Conservation (phyloP, 129 eudicot genomes). For the Lonicera japonica region DNA sequence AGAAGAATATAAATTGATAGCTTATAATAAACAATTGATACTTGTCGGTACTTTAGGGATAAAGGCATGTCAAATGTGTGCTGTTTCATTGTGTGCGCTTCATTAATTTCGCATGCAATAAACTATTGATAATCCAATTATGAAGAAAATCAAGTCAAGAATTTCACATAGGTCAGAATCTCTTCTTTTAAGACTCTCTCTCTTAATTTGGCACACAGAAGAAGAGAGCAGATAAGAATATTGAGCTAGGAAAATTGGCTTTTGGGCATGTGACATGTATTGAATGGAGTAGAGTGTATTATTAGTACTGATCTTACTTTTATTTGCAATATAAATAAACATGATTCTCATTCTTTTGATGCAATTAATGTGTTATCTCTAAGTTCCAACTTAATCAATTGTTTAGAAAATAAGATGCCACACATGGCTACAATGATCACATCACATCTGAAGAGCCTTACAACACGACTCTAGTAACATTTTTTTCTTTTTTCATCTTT, state of each 20-base stretch:
- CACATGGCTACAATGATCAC: constrained; percentile 6
- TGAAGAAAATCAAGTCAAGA: constrained; percentile 29
- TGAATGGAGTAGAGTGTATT: background rate
- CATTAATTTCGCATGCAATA: constrained; percentile 15
- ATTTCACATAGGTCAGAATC: constrained; percentile 27
- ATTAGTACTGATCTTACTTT: background rate
- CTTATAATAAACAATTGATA: background rate
- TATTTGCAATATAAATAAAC: constrained; percentile 14
- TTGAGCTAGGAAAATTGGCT: background rate
- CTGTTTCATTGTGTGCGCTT: constrained; percentile 30
- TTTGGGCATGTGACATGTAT: constrained; percentile 1
- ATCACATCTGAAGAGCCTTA: too few relatives aligned
- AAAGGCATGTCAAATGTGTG: constrained; percentile 20
- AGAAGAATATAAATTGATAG: constrained; percentile 9
- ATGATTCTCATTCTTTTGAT: constrained; percentile 9
- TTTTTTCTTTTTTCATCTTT: too few relatives aligned
- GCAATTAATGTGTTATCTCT: background rate
- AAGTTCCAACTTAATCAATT: background rate
- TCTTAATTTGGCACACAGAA: constrained; percentile 10
- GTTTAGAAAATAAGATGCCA: background rate
- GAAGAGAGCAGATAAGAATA: constrained; percentile 6
- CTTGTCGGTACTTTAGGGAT: constrained; percentile 29
- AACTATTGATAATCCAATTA: constrained; percentile 26
- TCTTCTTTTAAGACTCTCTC: constrained; percentile 25
- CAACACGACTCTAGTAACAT: too few relatives aligned